These are phyloP conservation scores for Beta macrorhiza DNA, from an alignment of 179 eudicot species.

Conservation along the genomic window DNA sequence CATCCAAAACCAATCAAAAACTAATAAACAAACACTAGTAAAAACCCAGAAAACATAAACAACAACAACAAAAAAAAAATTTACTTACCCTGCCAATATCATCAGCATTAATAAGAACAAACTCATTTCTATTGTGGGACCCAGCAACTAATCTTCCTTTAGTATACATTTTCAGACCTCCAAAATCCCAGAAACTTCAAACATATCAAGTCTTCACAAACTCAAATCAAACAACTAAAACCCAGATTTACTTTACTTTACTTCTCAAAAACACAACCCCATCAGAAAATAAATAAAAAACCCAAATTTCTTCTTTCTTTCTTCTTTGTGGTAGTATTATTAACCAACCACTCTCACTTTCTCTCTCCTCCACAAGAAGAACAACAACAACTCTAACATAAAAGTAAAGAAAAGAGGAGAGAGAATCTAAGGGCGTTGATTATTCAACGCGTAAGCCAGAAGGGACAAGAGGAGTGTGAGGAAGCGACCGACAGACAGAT, in stretches of 20 bases:
- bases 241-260: background rate
- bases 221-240: too few relatives aligned
- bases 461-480: too few relatives aligned
- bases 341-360: background rate
- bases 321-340: too few relatives aligned
- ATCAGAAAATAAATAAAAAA: background rate
- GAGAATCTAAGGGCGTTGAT: too few relatives aligned
- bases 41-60: background rate
- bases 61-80: background rate
- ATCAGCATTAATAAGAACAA: constrained; percentile 95
- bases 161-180: constrained; percentile 51
- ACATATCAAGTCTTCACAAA: background rate
- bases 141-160: constrained; percentile 86
- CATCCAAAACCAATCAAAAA: background rate
- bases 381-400: constrained; percentile 5
- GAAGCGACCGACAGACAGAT: too few relatives aligned
- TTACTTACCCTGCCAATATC: constrained; percentile 86
- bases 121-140: constrained; percentile 87
- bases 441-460: too few relatives aligned
- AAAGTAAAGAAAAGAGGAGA: constrained; percentile 8
- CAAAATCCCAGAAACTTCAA: constrained; percentile 15
- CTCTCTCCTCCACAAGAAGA: constrained; percentile 22
- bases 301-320: too few relatives aligned
- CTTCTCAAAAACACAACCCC: background rate
- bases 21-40: too few relatives aligned